Base-by-base conservation (phyloP, 164 flowering plant genomes). In the Macadamia integrifolia region DNA sequence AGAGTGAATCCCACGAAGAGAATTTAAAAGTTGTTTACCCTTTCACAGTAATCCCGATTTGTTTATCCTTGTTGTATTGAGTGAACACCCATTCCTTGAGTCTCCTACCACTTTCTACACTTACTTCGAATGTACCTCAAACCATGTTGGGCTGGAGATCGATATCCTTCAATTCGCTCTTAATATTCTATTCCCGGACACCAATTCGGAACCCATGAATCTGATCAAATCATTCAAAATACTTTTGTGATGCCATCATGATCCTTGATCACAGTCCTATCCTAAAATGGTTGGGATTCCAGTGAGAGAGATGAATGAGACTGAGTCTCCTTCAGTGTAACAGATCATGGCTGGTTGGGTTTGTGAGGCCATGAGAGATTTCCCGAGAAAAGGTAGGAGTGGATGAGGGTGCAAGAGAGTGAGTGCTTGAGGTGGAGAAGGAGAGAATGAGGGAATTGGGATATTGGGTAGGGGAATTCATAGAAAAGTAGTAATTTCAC, bases 351-450 rank as follows among this genome's bases (percentile, higher is more conserved):
- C 14, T 44, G 48, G 9, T 23, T 2, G 30, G 68, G 17, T 12
- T 10, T 0, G 3, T 57, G 48, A 6, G 66, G 74, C 4, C 9
- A 9, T 0, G 31, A 18, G 13, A 83, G 66, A 29, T 58, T 64
- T 5, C 78, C 84, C 15, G 84, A 71, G 5, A 81, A 52, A 17
- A 82, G 7, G 83, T 50, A 7, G 61, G 61, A 15, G 84, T 79
- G 48, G 80, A 78, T 0, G 87, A 80, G 84, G 12, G 83, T 44
- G 11, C 59, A 65, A 13, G 84, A 81, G 48, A 84, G 81, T 0
- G 87, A 80, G 3, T 67, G 52, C 56, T 79, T 80, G 59, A 84
- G 80, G 3, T 32, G 29, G 7, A 83, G 78, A 42, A 82, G 64
- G 55, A 80, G 44, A 15, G 40, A 9, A 3, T 60, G 40, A 1